Evolutionary conservation across 371 early-diverging fungal genomes (phyloP).

Genomic region (Mortierella sp.): DNA sequence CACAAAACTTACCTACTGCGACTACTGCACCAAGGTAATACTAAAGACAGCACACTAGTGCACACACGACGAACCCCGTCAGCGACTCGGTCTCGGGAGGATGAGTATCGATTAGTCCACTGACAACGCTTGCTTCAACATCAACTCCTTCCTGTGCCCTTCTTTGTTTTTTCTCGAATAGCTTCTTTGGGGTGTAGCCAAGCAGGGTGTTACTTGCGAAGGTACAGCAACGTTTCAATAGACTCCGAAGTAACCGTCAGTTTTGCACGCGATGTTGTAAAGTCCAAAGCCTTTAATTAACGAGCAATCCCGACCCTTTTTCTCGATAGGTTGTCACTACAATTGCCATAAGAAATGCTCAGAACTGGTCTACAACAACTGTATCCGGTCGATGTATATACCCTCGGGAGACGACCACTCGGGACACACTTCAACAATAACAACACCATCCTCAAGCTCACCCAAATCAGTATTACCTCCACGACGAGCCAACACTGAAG

Average conservation of each 20-base stretch:
- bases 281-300: neutral
- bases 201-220: conserved; percentile 58
- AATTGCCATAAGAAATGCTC: conserved; percentile 57
- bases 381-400: conserved; percentile 38
- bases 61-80: too few species aligned
- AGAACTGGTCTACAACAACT: conserved; percentile 44
- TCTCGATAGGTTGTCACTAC: conserved; percentile 47
- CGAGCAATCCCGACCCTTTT: neutral
- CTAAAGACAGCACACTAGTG: neutral
- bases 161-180: neutral
- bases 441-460: neutral
- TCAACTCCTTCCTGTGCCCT: too few species aligned
- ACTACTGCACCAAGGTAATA: conserved; percentile 57
- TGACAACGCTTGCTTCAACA: neutral
- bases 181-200: conserved; percentile 59
- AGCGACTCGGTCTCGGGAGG: neutral
- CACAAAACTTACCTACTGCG: conserved; percentile 57
- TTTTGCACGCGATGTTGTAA: neutral
- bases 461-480: conserved; percentile 11
- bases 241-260: neutral
- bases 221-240: conserved; percentile 24
- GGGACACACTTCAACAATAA: neutral
- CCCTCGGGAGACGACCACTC: conserved; percentile 23
- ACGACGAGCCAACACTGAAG: conserved; percentile 28
- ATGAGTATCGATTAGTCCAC: too few species aligned